Base-by-base conservation (phyloP, 2,329 filamentous ascomycete species). In the Huntiella moniliformis region DNA sequence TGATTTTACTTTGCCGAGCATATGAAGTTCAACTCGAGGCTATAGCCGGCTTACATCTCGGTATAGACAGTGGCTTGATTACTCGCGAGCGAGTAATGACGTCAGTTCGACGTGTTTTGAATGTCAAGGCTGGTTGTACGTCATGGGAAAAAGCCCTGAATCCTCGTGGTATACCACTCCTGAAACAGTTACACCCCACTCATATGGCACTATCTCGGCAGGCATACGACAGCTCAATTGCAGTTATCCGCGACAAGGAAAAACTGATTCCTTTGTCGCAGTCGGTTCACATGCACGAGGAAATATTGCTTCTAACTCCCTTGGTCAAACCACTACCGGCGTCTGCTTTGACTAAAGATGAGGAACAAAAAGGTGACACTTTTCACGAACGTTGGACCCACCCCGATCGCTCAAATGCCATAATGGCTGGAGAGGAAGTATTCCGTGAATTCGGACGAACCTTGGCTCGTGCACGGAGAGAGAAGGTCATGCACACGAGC, bases 111-210 rank as follows among this genome's bases (percentile, higher is more conserved):
- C 72, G 88, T 42, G 79, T 95, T 2, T 66, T 95, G 10, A 68
- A 72, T 12, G 70, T 96, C 60, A 98, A 98, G 61, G 70, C 77
- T 12, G 79, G 74, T 50, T 94, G 82, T 61, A 93, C 87, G 0
- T 84, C 80, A 1, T 96, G 91, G 91, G 73, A 84, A 43, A 82
- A 85, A 56, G 91, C 91, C 1, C 65, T 96, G n/a, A 82, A 91
- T 52, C 87, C 88, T 1, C 76, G 79, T 0, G 87, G 88, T 0
- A 72, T 88, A 42, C 72, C 72, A 42, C 71, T 85, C 5, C 68
- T 95, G 34, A 80, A 83, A 11, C 75, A 81, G 52, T 73, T 95
- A 45, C 87, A 94, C 55, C 81, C 83, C 4, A 74, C 77, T 8
- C 88, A 96, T 58, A 77, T 82, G 7, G 74, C 73, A 4, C 68